Evolutionary conservation across 257 asterid genomes (phyloP).

Genomic region (Solanum sitiens): DNA sequence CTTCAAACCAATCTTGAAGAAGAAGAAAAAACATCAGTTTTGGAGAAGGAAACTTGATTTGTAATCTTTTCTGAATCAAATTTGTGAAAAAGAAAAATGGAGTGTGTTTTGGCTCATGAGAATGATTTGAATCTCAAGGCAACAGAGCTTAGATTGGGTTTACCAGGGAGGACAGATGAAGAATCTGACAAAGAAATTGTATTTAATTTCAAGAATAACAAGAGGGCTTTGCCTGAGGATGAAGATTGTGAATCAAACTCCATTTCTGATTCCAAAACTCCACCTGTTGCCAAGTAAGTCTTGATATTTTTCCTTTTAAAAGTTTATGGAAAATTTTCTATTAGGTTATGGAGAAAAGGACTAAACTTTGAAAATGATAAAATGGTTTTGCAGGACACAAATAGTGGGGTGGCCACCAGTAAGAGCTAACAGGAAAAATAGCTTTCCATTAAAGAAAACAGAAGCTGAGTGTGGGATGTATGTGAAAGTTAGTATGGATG

Average conservation of each 20-base stretch:
- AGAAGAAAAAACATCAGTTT: neutral
- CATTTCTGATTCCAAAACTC: slow-evolving; percentile 12
- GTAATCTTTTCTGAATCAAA: neutral
- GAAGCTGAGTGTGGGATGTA: slow-evolving; percentile 36
- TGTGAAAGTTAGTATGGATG: slow-evolving; percentile 89
- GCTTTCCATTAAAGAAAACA: slow-evolving; percentile 13
- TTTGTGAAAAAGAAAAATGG: slow-evolving; percentile 6
- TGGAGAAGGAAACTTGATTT: neutral
- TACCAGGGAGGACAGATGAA: slow-evolving; percentile 45
- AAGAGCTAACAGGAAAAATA: slow-evolving; percentile 46
- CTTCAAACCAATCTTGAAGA: neutral
- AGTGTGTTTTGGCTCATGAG: slow-evolving; percentile 12
- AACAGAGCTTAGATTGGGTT: slow-evolving; percentile 49
- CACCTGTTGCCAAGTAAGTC: slow-evolving; percentile 50
- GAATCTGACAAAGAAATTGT: neutral
- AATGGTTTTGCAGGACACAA: slow-evolving; percentile 27
- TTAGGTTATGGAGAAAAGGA: neutral
- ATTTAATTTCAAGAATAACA: slow-evolving; percentile 19
- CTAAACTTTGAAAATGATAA: neutral
- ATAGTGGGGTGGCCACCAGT: slow-evolving; percentile 71
- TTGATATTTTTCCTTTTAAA: neutral
- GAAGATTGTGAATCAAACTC: slow-evolving; percentile 10
- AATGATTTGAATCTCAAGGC: slow-evolving; percentile 34
- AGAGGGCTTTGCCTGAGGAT: slow-evolving; percentile 36
- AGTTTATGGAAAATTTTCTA: neutral